Conservation (phyloP, 2,329 filamentous ascomycete genomes). For the Diaporthe sp. region DNA sequence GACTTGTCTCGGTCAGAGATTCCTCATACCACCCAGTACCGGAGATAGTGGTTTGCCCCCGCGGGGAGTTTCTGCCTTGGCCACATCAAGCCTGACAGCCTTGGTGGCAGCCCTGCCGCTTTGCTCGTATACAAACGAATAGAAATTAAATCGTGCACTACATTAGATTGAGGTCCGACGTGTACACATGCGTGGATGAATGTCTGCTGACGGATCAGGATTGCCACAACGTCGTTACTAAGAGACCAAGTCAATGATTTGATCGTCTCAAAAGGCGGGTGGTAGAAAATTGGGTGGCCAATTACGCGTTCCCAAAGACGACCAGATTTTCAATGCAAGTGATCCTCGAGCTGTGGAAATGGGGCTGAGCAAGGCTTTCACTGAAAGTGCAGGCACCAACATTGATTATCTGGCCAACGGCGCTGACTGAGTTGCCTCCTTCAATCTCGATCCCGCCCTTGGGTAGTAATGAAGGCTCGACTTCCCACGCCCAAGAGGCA, state of each 20-base stretch:
- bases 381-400: not conserved
- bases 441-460: not conserved
- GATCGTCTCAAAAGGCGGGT: not conserved
- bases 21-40: not conserved
- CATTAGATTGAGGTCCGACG: not conserved
- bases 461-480: not conserved
- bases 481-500: not conserved
- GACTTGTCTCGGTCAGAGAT: too few relatives aligned
- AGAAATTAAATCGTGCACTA: not conserved
- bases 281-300: not conserved
- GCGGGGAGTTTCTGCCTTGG: not conserved
- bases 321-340: not conserved
- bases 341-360: not conserved
- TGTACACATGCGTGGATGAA: not conserved
- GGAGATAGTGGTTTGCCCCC: not conserved
- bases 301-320: not conserved
- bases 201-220: not conserved
- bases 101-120: not conserved
- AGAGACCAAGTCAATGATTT: not conserved
- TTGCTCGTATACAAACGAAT: not conserved
- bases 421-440: not conserved
- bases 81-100: not conserved
- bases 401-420: not conserved
- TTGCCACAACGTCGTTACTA: not conserved
- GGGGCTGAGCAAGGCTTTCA: not conserved